Conservation (phyloP, 176 grass and related monocot species). For the Eleusine indica region DNA sequence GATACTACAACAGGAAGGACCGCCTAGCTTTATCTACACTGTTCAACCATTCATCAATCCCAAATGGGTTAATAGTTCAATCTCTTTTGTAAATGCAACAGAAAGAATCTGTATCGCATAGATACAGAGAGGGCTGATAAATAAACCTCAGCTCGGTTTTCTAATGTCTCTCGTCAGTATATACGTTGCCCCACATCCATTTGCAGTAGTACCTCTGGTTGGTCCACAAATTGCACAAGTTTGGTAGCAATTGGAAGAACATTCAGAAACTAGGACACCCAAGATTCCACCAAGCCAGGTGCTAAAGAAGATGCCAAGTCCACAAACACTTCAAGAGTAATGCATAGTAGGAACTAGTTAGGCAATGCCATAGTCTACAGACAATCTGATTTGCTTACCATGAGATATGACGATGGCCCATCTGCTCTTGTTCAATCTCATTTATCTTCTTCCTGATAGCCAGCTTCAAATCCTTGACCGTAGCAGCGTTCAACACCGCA, state of each 20-base stretch:
- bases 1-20: not conserved
- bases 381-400: conserved; percentile 48
- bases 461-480: conserved; percentile 82
- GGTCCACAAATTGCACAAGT: not conserved
- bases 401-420: conserved; percentile 93
- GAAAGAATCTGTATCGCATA: not conserved
- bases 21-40: not conserved
- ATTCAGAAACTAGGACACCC: not conserved
- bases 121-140: not conserved
- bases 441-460: conserved; percentile 83
- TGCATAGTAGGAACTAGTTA: not conserved
- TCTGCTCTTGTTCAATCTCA: conserved; percentile 72
- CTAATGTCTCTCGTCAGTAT: not conserved
- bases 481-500: conserved; percentile 63
- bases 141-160: not conserved
- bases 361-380: not conserved
- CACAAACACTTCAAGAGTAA: not conserved
- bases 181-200: not conserved
- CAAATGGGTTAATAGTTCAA: not conserved
- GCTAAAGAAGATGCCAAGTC: not conserved
- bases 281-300: not conserved
- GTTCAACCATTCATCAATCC: not conserved
- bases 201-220: not conserved
- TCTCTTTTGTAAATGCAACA: conserved; percentile 5
- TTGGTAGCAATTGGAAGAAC: not conserved